Evolutionary conservation across 2,329 filamentous ascomycete species (phyloP), one percentile per base, ranked within the genome.

Genomic region (Trichoderma atrobrunneum): DNA sequence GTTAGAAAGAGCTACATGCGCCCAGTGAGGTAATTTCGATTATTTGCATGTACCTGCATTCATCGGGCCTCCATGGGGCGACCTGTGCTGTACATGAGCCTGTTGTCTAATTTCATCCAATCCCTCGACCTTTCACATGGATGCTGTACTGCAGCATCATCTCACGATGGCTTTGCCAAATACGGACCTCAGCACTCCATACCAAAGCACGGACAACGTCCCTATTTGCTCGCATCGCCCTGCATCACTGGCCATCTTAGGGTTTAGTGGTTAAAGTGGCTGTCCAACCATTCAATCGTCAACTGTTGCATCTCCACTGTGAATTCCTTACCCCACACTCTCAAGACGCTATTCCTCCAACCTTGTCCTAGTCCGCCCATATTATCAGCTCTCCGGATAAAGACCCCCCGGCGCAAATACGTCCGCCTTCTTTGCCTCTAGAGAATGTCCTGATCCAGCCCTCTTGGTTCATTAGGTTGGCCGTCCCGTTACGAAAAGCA

Each of bases 361-460:
- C 65, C 56, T 60, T n/a, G 56, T 69, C 54, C 56, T 69, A 60
- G 66, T 62, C 21, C 34, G 34, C 34, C n/a, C n/a, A 21, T 61
- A 62, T 26, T 32, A 32, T 61, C 54, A 69, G 36, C 57, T 62
- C 67, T 62, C 67, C 67, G 67, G 67, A 70, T 70, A 70, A 70
- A 70, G 67, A 32, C 39, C 39, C 56, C 57, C 32, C 64, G 51
- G 57, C 48, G 67, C 67, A 70, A 62, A 51, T 48, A 51, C 56
- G 28, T 34, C 66, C 56, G 30, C n/a, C 30, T 30, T 39, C 39
- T 30, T 28, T 30, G 39, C 56, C 28, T 60, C 28, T 69, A 21
- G 57, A 54, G 56, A 18, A 61, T 70, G 57, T 24, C 43, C 56
- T n/a, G 43, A 62, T 39, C n/a, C 57, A 43, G 43, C 21, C 21